These are phyloP conservation scores for Leccinum insolens DNA, from an alignment of 1,284 basidiomycete species.

Conservation along the genomic window DNA sequence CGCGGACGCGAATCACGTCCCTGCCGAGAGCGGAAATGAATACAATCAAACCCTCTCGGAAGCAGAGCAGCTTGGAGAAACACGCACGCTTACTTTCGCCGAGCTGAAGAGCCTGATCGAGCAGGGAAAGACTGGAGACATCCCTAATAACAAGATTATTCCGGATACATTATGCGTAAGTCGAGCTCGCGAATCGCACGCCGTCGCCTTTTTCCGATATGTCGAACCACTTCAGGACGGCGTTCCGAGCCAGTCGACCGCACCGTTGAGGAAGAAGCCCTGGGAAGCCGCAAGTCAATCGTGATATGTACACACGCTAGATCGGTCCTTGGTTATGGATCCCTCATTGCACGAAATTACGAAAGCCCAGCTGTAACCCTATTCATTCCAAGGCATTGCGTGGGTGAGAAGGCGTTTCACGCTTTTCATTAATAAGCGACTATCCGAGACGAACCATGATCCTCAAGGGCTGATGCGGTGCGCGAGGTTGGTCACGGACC, in stretches of 20 bases:
- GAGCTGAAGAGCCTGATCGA: conserved; percentile 73
- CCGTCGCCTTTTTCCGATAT: conserved; percentile 8
- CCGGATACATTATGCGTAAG: conserved; percentile 64
- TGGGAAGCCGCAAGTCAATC: conserved; percentile 48
- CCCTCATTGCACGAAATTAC: conserved; percentile 20
- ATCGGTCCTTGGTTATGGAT: conserved; percentile 10
- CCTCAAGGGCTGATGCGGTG: conserved; percentile 7
- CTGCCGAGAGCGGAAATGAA: conserved; percentile 28
- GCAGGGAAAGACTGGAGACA: conserved; percentile 66
- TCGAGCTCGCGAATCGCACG: conserved; percentile 12
- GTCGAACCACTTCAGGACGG: conserved; percentile 41
- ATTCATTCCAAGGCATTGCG: conserved; percentile 6
- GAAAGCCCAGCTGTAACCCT: conserved; percentile 12
- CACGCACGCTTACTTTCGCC: conserved; percentile 57
- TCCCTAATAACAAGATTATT: conserved; percentile 76
- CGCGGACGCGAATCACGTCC: conserved; percentile 12
- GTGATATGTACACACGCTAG: conserved; percentile 22
- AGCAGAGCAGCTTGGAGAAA: conserved; percentile 32
- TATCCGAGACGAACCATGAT: conserved; percentile 14
- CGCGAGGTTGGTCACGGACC: conserved; percentile 6
- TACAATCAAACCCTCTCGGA: conserved; percentile 5
- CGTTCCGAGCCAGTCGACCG: conserved; percentile 55
- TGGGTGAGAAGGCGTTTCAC: conserved; percentile 19
- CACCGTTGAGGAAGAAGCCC: conserved; percentile 56
- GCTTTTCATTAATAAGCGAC: conserved; percentile 5